phyloP scores from a whole-genome alignment of 805 yeast genomes.

The Kluyveromyces wickerhamii region DNA sequence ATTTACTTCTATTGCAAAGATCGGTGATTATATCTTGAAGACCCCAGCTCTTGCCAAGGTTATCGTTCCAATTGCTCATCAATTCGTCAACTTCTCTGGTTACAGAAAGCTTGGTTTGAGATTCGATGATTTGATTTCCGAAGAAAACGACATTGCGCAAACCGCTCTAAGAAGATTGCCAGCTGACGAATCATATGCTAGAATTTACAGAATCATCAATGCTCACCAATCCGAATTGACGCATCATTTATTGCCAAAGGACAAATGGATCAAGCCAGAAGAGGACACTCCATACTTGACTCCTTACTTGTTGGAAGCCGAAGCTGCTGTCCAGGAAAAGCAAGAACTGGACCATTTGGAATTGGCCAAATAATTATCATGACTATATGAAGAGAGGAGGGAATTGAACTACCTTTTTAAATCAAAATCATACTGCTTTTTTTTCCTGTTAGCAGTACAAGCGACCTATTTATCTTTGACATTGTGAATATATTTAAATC shows the following conservation, averaged over 20 bases:
- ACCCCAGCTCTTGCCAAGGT: slow-evolving; percentile 72
- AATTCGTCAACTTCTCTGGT: slow-evolving; percentile 69
- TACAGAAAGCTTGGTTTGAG: slow-evolving; percentile 93
- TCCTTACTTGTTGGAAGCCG: slow-evolving; percentile 90
- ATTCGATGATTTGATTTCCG: slow-evolving; percentile 79
- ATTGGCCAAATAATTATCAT: slow-evolving; percentile 21
- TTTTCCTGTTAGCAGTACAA: too few relatives aligned
- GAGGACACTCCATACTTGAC: slow-evolving; percentile 78
- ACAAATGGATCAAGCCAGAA: slow-evolving; percentile 68
- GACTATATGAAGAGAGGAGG: slow-evolving; percentile 1
- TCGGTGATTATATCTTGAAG: slow-evolving; percentile 71
- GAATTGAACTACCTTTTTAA: too few relatives aligned
- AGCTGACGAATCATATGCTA: slow-evolving; percentile 73
- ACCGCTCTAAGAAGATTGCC: slow-evolving; percentile 87
- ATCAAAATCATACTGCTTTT: too few relatives aligned
- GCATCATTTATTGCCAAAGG: slow-evolving; percentile 76
- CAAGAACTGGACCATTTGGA: slow-evolving; percentile 76
- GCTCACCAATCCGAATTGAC: slow-evolving; percentile 84
- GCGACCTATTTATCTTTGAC: too few relatives aligned
- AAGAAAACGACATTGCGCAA: slow-evolving; percentile 81
- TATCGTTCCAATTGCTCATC: slow-evolving; percentile 71
- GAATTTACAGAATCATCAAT: slow-evolving; percentile 85
- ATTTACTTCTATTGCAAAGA: slow-evolving; percentile 61
- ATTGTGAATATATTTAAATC: too few relatives aligned
- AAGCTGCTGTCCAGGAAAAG: slow-evolving; percentile 84